Evolutionary conservation across 495 filamentous ascomycete species (phyloP).

Genomic region (Penicillium lividum): DNA sequence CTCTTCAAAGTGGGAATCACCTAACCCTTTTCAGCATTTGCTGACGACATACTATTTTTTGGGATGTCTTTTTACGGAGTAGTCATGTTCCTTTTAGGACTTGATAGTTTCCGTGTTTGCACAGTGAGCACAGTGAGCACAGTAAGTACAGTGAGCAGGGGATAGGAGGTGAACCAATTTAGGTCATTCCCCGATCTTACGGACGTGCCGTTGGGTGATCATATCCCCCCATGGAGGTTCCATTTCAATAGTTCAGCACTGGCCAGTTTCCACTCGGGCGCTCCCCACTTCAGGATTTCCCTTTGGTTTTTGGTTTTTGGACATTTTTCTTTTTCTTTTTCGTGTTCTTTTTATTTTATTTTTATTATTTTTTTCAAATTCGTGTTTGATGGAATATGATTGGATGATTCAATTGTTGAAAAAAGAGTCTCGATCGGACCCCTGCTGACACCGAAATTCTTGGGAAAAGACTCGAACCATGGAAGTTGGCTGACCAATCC

Average conservation of each 20-base stretch:
- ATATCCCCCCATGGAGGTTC: conserved; percentile 13
- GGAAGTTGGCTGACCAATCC: neutral
- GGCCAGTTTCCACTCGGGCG: conserved; percentile 12
- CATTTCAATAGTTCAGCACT: conserved; percentile 23
- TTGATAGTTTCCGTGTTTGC: too few species aligned
- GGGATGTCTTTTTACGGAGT: neutral
- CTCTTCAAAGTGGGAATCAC: neutral
- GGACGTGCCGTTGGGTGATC: conserved; percentile 19
- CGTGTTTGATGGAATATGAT: neutral
- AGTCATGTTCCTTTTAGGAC: neutral
- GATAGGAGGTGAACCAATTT: neutral
- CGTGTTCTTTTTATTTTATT: neutral
- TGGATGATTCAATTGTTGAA: neutral
- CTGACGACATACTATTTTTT: neutral
- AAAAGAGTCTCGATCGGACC: conserved; percentile 5
- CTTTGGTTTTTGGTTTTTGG: neutral
- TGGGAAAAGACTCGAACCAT: conserved; percentile 6
- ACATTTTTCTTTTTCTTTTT: neutral
- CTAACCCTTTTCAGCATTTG: neutral
- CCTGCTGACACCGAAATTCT: conserved; percentile 3
- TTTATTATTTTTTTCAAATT: neutral
- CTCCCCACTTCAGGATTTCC: neutral
- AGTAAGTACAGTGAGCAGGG: too few species aligned
- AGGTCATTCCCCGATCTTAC: conserved; percentile 4
- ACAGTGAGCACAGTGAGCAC: too few species aligned